Evolutionary conservation across 1,139 yeast genomes (phyloP).

Genomic region (Diutina pseudorugosa): DNA sequence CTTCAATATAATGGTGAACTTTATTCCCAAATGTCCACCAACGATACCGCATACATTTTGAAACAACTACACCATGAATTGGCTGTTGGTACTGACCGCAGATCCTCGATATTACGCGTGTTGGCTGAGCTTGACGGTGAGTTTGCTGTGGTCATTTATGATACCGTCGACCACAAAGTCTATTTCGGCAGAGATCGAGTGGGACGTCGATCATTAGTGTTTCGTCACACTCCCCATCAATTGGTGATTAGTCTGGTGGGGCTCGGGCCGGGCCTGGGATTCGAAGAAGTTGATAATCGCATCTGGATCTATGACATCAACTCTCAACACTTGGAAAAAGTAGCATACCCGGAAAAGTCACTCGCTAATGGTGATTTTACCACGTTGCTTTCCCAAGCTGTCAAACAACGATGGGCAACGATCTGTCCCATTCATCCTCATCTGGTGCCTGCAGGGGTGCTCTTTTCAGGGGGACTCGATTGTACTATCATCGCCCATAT

Average conservation of each 20-base stretch:
- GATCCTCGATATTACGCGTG: constrained; percentile 7
- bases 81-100: background rate
- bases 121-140: constrained; percentile 45
- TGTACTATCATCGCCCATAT: constrained; percentile 64
- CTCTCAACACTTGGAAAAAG: constrained; percentile 5
- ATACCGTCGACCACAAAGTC: constrained; percentile 20
- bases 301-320: constrained; percentile 30
- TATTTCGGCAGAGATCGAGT: constrained; percentile 78
- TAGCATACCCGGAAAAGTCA: constrained; percentile 10
- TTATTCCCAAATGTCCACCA: constrained; percentile 38
- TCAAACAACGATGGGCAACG: constrained; percentile 33
- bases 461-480: constrained; percentile 92
- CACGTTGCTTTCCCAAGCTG: background rate
- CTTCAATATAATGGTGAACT: constrained; percentile 85
- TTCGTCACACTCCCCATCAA: constrained; percentile 13
- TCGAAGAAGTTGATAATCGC: constrained; percentile 19
- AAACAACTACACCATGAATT: constrained; percentile 10
- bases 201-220: constrained; percentile 72
- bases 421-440: constrained; percentile 42
- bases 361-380: background rate
- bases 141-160: constrained; percentile 54
- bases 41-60: constrained; percentile 23
- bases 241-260: constrained; percentile 39
- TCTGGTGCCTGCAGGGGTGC: constrained; percentile 35
- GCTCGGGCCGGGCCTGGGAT: constrained; percentile 6